Conservation (phyloP, 1,284 basidiomycete genomes). For the Apiotrichum laibachii region DNA sequence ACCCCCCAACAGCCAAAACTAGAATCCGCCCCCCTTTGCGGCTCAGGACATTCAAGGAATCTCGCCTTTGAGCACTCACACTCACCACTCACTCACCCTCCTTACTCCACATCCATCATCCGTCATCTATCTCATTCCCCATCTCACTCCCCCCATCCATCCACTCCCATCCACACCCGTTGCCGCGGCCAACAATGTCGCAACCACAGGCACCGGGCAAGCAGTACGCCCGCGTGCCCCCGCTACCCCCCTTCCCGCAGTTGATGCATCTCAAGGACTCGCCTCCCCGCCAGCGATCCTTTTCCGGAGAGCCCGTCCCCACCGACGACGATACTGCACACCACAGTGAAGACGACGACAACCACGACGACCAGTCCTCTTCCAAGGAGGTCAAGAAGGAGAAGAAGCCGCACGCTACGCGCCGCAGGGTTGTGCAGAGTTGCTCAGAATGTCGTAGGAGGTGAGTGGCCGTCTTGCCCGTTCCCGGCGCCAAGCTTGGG, state of each 20-base stretch:
- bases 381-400: conserved; percentile 33
- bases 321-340: conserved; percentile 15
- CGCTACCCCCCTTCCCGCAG: conserved; percentile 41
- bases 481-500: neutral
- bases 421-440: conserved; percentile 50
- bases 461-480: conserved; percentile 9
- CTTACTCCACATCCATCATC: no score
- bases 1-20: no score
- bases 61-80: no score
- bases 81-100: no score
- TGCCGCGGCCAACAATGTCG: conserved; percentile 24
- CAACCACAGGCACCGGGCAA: conserved; percentile 30
- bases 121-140: no score
- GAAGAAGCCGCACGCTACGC: conserved; percentile 42
- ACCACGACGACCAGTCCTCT: conserved; percentile 13
- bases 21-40: no score
- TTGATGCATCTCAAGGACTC: conserved; percentile 35
- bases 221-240: conserved; percentile 31
- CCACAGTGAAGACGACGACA: conserved; percentile 28
- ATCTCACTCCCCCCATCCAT: neutral
- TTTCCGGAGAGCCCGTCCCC: conserved; percentile 9
- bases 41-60: no score
- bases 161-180: neutral
- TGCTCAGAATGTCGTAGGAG: conserved; percentile 51
- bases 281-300: conserved; percentile 11